These are phyloP conservation scores for Zygnema circumcarinatum DNA, from an alignment of 139 green algal species.

Conservation along the genomic window DNA sequence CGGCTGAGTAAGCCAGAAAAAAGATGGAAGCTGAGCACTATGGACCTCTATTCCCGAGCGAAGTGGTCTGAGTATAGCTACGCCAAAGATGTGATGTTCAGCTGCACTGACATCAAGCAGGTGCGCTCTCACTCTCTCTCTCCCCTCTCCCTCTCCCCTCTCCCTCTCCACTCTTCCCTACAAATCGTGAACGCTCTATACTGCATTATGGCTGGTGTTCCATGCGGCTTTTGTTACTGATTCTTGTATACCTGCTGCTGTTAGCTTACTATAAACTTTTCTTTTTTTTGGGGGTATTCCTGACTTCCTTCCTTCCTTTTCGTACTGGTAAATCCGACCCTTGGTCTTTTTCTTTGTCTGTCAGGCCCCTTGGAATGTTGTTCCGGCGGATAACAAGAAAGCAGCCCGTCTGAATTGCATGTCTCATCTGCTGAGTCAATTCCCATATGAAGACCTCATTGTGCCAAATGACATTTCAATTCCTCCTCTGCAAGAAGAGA, in stretches of 20 bases:
- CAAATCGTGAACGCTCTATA: background rate
- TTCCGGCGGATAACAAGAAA: slow-evolving; percentile 65
- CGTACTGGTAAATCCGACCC: no score
- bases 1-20: slow-evolving; percentile 49
- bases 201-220: no score
- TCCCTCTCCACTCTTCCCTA: background rate
- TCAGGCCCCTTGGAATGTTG: slow-evolving; percentile 54
- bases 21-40: slow-evolving; percentile 62
- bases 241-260: no score
- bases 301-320: no score
- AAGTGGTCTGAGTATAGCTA: slow-evolving; percentile 59
- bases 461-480: slow-evolving; percentile 46
- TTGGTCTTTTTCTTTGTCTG: no score
- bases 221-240: no score
- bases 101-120: slow-evolving; percentile 36
- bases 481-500: slow-evolving; percentile 44
- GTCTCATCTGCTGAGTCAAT: slow-evolving; percentile 49
- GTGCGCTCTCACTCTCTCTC: background rate
- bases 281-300: no score
- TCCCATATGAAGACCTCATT: slow-evolving; percentile 55
- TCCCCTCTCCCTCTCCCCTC: no score
- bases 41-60: slow-evolving; percentile 51
- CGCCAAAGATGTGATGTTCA: slow-evolving; percentile 64
- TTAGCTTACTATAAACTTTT: no score
- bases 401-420: slow-evolving; percentile 61